Evolutionary conservation across 148 eudicot genomes (phyloP), one percentile per base, ranked within the genome.

Genomic region (Pharnaceum exiguum): DNA sequence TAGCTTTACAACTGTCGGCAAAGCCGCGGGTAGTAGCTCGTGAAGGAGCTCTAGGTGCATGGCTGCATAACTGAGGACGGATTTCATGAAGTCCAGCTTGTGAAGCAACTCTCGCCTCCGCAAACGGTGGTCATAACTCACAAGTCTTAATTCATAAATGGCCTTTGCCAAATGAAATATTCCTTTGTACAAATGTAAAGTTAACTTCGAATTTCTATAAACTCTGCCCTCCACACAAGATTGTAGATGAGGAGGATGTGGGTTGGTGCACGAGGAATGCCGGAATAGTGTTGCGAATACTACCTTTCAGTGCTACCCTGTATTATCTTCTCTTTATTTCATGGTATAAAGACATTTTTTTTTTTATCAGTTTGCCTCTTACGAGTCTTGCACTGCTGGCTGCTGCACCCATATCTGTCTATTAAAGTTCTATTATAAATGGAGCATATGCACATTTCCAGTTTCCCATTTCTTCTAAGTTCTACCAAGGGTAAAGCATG

Each of bases 1-100:
- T 25, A 71, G 65, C 57, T 71, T 71, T 53, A 71, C 75, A 3
- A 65, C 75, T 7, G 39, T 71, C 31, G 75, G 71, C 31, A 71
- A 65, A 54, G 75, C 75, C 21, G 60, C 71, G 13, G 49, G 71
- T 42, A 49, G 43, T 29, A 37, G 68, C 23, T 33, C 39, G 17
- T 54, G 62, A 45, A 51, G 47, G 50, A 37, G 35, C n/a, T 26
- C 21, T 9, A 24, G 42, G 31, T 16, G 18, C 49, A 15, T 39
- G 27, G 22, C 23, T 22, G 51, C 10, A 26, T 27, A 40, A 5
- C 1, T 52, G 13, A 21, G 57, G 55, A 47, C 32, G 11, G 29
- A n/a, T 47, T 36, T 13, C 27, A 48, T n/a, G n/a, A n/a, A n/a
- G n/a, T n/a, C n/a, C n/a, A 19, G 13, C 36, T 15, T 15, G 30